Conservation (phyloP, 139 green algal genomes). For the Chlamydomonas eustigma region DNA sequence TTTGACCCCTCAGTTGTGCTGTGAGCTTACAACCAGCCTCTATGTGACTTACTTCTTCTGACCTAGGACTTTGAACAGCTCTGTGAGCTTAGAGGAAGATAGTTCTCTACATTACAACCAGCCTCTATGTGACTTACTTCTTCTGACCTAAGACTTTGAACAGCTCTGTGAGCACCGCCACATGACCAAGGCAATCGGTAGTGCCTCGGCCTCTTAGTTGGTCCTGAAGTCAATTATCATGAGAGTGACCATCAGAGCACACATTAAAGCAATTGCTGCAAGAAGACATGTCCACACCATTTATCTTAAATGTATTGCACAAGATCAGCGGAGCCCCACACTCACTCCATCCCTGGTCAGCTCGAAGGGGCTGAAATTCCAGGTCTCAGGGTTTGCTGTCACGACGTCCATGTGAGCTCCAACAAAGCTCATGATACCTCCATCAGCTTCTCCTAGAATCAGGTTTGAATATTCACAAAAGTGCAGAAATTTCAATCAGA, state of each 20-base stretch:
- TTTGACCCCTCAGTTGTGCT: no score
- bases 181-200: slow-evolving; percentile 77
- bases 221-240: background rate
- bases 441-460: slow-evolving; percentile 24
- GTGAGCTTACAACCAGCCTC: no score
- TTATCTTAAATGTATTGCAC: no score
- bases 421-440: slow-evolving; percentile 60
- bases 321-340: no score
- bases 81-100: no score
- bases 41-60: background rate
- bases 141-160: slow-evolving; percentile 40
- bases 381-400: slow-evolving; percentile 69
- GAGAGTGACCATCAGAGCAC: no score
- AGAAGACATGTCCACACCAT: no score
- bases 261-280: no score
- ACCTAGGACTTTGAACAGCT: slow-evolving; percentile 55
- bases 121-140: no score
- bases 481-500: no score
- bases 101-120: no score
- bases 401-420: slow-evolving; percentile 75
- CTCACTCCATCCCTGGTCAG: slow-evolving; percentile 44
- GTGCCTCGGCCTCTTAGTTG: slow-evolving; percentile 61
- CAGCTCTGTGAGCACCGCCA: slow-evolving; percentile 68
- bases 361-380: slow-evolving; percentile 69
- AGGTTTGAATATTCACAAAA: background rate